A percentile compares a stretch with the other conserved stretches of the same genome.
Evolutionary conservation across 345 rosid genomes (phyloP).

Genomic region (Triadica sebifera): DNA sequence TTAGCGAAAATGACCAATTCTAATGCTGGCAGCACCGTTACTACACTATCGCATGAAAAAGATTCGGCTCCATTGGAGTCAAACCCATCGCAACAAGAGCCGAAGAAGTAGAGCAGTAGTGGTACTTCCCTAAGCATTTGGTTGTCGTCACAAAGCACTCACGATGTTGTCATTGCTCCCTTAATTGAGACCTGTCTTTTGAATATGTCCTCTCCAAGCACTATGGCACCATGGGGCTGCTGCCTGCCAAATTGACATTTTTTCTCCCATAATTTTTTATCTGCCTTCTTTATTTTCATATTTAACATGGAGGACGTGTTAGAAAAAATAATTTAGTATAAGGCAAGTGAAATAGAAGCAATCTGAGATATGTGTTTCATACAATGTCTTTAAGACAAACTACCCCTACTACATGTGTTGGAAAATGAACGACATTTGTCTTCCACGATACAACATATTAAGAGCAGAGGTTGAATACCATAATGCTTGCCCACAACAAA

Average conservation of each 20-base stretch:
- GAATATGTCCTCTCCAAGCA: conserved; percentile 84
- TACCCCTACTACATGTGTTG: too few relatives aligned
- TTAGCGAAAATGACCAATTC: conserved; percentile 35
- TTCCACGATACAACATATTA: too few relatives aligned
- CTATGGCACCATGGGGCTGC: conserved; percentile 54
- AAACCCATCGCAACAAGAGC: conserved; percentile 17
- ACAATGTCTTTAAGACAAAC: too few relatives aligned
- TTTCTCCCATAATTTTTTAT: too few relatives aligned
- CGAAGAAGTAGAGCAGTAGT: conserved; percentile 18
- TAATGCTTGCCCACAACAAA: too few relatives aligned
- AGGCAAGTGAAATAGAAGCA: too few relatives aligned
- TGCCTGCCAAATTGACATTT: conserved; percentile 70
- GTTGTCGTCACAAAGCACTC: conserved; percentile 90
- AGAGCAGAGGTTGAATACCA: too few relatives aligned
- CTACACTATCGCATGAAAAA: neutral
- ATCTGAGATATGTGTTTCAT: too few relatives aligned
- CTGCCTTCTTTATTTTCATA: too few relatives aligned
- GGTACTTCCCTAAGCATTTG: conserved; percentile 64
- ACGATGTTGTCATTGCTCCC: conserved; percentile 69
- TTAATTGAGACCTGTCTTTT: conserved; percentile 73
- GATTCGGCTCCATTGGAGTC: conserved; percentile 16
- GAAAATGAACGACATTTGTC: too few relatives aligned
- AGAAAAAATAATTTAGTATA: too few relatives aligned
- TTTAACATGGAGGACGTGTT: too few relatives aligned
- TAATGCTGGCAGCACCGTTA: conserved; percentile 22